These are phyloP conservation scores for Aegle marmelos DNA, from an alignment of 345 rosid species.

Conservation along the genomic window DNA sequence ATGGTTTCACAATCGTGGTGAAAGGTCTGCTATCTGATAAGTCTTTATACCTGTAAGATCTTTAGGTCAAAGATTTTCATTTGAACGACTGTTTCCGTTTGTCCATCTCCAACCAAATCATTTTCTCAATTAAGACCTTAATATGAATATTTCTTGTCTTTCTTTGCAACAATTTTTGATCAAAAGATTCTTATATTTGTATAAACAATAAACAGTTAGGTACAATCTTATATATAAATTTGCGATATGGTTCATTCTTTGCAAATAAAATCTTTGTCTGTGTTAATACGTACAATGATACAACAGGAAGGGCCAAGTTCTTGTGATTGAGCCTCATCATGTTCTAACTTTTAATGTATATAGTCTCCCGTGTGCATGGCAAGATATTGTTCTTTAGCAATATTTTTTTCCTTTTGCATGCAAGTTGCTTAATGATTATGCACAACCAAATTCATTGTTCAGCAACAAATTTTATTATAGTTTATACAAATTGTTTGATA, in stretches of 20 bases:
- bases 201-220: not conserved
- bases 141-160: not conserved
- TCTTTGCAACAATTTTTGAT: not conserved
- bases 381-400: conserved; percentile 23
- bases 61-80: conserved; percentile 56
- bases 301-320: not conserved
- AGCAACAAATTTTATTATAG: no score
- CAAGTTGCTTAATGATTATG: conserved; percentile 7
- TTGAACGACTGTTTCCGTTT: conserved; percentile 26
- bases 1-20: conserved; percentile 10
- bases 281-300: not conserved
- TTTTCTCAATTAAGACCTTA: not conserved
- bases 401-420: conserved; percentile 6
- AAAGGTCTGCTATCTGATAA: conserved; percentile 31
- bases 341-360: not conserved
- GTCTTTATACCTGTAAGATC: conserved; percentile 36
- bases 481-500: no score
- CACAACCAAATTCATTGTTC: not conserved
- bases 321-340: not conserved
- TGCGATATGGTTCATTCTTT: not conserved
- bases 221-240: not conserved
- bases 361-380: conserved; percentile 31
- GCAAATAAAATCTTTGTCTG: not conserved
- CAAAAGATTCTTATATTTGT: not conserved
- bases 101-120: conserved; percentile 24